Base-by-base conservation (phyloP, 805 yeast species). In the Wickerhamomyces queroliae region DNA sequence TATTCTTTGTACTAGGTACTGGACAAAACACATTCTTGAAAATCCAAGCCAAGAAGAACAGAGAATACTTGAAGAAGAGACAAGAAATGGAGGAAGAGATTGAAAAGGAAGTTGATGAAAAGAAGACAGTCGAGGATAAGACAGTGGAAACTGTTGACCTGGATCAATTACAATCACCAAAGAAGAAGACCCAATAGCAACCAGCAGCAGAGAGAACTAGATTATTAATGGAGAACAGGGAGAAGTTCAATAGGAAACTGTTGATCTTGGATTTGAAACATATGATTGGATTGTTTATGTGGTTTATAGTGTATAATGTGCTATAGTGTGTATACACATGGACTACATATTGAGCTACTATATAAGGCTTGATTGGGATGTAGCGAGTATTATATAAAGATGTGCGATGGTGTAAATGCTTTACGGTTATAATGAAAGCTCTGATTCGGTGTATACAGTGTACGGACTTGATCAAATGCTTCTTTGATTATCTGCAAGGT, bases 1-100 rank as follows among this genome's bases (percentile, higher is more conserved):
- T 79, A 18, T 78, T 72, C 50, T 79, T 79, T 46, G 53, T 79
- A 5, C 59, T 80, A 41, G 84, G 84, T 1, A 80, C 86, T 2
- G 67, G 69, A 40, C 83, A 80, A 48, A 80, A 80, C 51, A 70
- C 77, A 5, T 63, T 68, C 53, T 62, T 80, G 45, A 78, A 78
- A 56, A 40, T 59, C 45, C 57, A 52, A 32, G 46, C 52, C 35
- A 62, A 56, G 41, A 43, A 52, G 40, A 39, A 39, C 4, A 24
- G 43, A 7, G 50, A 47, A 18, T 39, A 50, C 22, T 20, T 30
- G 15, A 46, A 52, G 41, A 51, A 48, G 40, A 42, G 47, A 35
- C 45, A 47, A 12, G 47, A 46, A 42, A 40, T 48, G 13, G 56
- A 47, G 23, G 37, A 50, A 19, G 48, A 50, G 31, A 36, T 49